phyloP scores from a whole-genome alignment of 2,329 filamentous ascomycete genomes.

The Ilyonectria robusta region DNA sequence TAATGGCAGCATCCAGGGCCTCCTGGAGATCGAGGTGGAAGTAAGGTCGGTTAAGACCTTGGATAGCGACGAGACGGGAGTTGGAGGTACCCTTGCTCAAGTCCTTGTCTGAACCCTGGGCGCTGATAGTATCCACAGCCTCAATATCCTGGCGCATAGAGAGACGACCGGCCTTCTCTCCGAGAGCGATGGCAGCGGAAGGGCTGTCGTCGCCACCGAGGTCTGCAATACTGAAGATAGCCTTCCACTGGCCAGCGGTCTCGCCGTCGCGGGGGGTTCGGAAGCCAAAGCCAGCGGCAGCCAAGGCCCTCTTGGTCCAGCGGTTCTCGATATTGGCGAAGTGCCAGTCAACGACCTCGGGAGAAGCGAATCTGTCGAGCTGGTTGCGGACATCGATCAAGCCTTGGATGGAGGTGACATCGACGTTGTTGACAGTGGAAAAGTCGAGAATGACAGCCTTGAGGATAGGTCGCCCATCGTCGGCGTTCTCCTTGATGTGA shows the following conservation, averaged over 20 bases:
- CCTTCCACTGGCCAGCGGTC: conserved; percentile 66
- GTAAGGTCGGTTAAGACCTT: conserved; percentile 65
- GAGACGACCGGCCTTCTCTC: conserved; percentile 64
- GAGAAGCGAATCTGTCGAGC: conserved; percentile 65
- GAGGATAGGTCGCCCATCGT: conserved; percentile 63
- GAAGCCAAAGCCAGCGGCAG: conserved; percentile 67
- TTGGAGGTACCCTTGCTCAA: conserved; percentile 48
- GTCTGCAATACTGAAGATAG: conserved; percentile 94
- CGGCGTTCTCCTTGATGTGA: conserved; percentile 49
- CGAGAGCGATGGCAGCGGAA: conserved; percentile 66
- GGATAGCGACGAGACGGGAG: conserved; percentile 55
- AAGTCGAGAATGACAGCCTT: conserved; percentile 71
- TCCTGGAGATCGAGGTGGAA: conserved; percentile 67
- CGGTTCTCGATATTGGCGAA: conserved; percentile 67
- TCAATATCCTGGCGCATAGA: conserved; percentile 48
- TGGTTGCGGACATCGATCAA: conserved; percentile 69
- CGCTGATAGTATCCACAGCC: conserved; percentile 43
- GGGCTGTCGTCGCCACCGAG: conserved; percentile 81
- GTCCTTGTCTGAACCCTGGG: conserved; percentile 46
- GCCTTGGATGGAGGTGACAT: conserved; percentile 68
- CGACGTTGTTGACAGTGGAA: conserved; percentile 68
- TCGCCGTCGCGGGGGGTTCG: conserved; percentile 50
- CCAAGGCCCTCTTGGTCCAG: conserved; percentile 70
- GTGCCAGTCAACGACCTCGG: conserved; percentile 63
- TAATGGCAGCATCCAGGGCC: conserved; percentile 61